phyloP scores from a whole-genome alignment of 2,329 filamentous ascomycete species.

The Cladosporium colombiae region DNA sequence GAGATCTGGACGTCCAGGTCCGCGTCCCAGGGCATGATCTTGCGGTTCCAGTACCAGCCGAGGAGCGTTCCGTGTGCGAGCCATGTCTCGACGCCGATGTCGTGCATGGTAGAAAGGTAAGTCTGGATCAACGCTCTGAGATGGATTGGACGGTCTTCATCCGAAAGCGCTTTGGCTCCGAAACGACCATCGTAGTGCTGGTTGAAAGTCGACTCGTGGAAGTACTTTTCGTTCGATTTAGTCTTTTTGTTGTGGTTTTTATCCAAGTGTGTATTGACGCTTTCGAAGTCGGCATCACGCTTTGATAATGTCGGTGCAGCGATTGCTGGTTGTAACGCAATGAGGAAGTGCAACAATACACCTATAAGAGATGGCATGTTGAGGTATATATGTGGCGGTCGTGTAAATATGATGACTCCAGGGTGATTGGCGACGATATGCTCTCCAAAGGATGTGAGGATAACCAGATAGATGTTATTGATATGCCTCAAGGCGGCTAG shows the following conservation, averaged over 20 bases:
- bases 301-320: constrained; percentile 23
- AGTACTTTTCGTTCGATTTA: constrained; percentile 46
- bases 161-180: constrained; percentile 47
- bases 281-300: constrained; percentile 46
- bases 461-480: neutral
- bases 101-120: constrained; percentile 57
- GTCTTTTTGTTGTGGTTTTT: constrained; percentile 42
- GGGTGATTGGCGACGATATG: neutral
- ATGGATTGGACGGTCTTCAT: constrained; percentile 50
- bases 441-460: neutral
- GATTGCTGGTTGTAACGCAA: constrained; percentile 15
- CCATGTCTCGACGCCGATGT: constrained; percentile 61
- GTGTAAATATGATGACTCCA: neutral
- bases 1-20: constrained; percentile 62
- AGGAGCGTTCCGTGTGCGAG: constrained; percentile 64
- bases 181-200: constrained; percentile 61
- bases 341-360: constrained; percentile 13
- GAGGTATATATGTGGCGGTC: neutral
- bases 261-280: constrained; percentile 44
- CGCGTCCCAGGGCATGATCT: constrained; percentile 63
- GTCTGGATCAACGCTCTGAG: constrained; percentile 56
- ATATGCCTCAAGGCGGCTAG: neutral
- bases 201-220: constrained; percentile 55
- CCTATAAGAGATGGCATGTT: constrained; percentile 3
- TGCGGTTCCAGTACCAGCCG: constrained; percentile 65